phyloP scores from a whole-genome alignment of 2,329 filamentous ascomycete species.

The Tolypocladium inflatum region DNA sequence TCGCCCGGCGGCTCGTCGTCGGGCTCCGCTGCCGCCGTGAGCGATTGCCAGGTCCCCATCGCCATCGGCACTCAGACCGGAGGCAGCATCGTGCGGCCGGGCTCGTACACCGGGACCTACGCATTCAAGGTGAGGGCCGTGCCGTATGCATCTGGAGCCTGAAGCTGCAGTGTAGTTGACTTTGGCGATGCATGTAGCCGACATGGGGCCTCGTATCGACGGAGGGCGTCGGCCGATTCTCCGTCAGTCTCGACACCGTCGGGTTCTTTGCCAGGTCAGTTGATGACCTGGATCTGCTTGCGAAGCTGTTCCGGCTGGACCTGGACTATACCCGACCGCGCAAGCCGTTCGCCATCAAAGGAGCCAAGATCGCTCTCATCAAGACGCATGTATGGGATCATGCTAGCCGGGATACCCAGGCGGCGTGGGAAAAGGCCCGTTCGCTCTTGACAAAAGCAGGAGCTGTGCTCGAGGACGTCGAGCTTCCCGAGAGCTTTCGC shows the following conservation, averaged over 20 bases:
- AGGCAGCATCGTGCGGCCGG: slow-evolving; percentile 55
- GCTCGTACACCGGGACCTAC: slow-evolving; percentile 55
- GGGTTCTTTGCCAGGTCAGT: slow-evolving; percentile 50
- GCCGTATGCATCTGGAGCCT: no score
- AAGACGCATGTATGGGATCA: slow-evolving; percentile 43
- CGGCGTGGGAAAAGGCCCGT: slow-evolving; percentile 30
- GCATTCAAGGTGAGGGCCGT: slow-evolving; percentile 37
- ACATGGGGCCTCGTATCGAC: slow-evolving; percentile 55
- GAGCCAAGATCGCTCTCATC: slow-evolving; percentile 43
- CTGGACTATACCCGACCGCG: slow-evolving; percentile 23
- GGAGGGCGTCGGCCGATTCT: slow-evolving; percentile 52
- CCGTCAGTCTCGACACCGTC: slow-evolving; percentile 50
- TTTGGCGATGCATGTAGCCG: slow-evolving; percentile 21
- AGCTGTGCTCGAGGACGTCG: slow-evolving; percentile 46
- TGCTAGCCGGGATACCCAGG: slow-evolving; percentile 32
- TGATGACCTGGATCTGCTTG: slow-evolving; percentile 47
- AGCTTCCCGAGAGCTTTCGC: slow-evolving; percentile 38
- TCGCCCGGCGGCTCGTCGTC: slow-evolving; percentile 61
- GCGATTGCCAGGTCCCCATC: slow-evolving; percentile 52
- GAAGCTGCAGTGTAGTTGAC: neutral
- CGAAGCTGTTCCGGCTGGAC: slow-evolving; percentile 46
- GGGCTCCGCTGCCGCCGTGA: slow-evolving; percentile 57
- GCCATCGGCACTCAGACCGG: slow-evolving; percentile 57
- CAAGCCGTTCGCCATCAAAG: slow-evolving; percentile 25
- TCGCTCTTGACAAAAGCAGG: slow-evolving; percentile 33